Evolutionary conservation across 2,329 filamentous ascomycete species (phyloP), one percentile per base, ranked within the genome.

Genomic region (Scedosporium dehoogii): DNA sequence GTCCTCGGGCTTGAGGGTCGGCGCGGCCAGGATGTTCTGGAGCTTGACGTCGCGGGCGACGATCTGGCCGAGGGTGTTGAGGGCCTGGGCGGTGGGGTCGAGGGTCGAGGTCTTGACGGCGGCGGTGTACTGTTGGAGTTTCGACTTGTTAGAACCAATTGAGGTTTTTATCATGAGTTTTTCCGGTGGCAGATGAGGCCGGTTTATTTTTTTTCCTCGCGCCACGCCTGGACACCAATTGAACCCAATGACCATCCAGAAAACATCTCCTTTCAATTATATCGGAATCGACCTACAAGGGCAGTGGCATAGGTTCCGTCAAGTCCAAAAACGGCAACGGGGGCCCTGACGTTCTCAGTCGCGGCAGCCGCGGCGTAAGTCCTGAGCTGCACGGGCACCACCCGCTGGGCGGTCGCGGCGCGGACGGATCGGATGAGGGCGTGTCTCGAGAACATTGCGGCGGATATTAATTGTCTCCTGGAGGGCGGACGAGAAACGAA

Each of bases 221-320:
- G 12, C 12, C 42, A 16, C 18, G 7, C 12, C 7, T 14, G 27
- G 25, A 48, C 27, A n/a, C 51, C 58, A 57, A 60, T 60, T 57
- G 58, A 58, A 25, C 5, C 16, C 18, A n/a, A 12, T n/a, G 16
- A 2, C 21, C 18, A 16, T 38, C 23, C 14, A 21, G 53, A 29
- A 21, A 62, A 38, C 16, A n/a, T 38, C 29, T 33, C 9, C 29
- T 33, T 33, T 33, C 18, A 18, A 58, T 14, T 12, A 25, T 12
- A 25, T 56, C 18, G 59, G 33, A 12, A 6, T 23, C 18, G 29
- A 62, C 91, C 77, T 93, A 99, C 94, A 87, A 99, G 85, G 81
- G 94, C 94, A 81, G 89, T 92, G 76, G 94, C 94, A 81, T 99
- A 99, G 75, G 93, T 97, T 78, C 94, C 94, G 79, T 97, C 94